phyloP scores from a whole-genome alignment of 768 basidiomycete species.

The Tulasnella sp. region DNA sequence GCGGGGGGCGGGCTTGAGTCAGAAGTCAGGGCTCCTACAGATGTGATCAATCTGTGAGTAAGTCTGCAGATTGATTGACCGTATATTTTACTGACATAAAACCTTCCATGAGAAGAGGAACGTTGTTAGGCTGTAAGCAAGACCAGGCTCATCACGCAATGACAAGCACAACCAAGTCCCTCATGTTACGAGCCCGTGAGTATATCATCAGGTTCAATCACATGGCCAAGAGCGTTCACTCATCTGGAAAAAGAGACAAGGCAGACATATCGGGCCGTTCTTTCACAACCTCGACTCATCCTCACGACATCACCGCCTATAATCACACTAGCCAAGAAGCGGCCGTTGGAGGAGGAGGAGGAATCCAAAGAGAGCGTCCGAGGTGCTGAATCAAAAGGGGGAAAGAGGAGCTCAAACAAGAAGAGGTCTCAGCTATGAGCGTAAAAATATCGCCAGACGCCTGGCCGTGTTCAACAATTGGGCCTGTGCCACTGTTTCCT shows the following conservation, averaged over 20 bases:
- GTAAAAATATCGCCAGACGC: background rate
- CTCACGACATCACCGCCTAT: slow-evolving; percentile 34
- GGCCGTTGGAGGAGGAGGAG: slow-evolving; percentile 1
- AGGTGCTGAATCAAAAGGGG: background rate
- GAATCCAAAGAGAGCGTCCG: background rate
- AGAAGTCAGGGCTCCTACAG: slow-evolving; percentile 59
- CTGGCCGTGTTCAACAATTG: too few relatives aligned
- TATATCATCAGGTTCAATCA: slow-evolving; percentile 13
- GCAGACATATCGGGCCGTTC: slow-evolving; percentile 64
- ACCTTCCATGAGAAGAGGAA: slow-evolving; percentile 35
- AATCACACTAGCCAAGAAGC: background rate
- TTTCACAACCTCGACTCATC: slow-evolving; percentile 63
- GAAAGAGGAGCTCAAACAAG: slow-evolving; percentile 1
- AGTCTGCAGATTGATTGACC: background rate
- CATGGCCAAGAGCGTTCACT: background rate
- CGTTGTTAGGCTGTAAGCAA: slow-evolving; percentile 55
- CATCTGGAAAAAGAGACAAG: slow-evolving; percentile 72
- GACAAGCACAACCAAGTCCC: slow-evolving; percentile 49
- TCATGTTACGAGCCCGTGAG: slow-evolving; percentile 65
- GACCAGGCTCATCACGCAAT: slow-evolving; percentile 54
- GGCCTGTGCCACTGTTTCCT: too few relatives aligned
- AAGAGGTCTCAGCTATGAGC: too few relatives aligned
- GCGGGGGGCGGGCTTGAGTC: slow-evolving; percentile 55
- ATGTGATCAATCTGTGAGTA: slow-evolving; percentile 65
- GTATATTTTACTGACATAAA: background rate